Conservation (phyloP, 305 asterid species). For the Fraxinus latifolia region DNA sequence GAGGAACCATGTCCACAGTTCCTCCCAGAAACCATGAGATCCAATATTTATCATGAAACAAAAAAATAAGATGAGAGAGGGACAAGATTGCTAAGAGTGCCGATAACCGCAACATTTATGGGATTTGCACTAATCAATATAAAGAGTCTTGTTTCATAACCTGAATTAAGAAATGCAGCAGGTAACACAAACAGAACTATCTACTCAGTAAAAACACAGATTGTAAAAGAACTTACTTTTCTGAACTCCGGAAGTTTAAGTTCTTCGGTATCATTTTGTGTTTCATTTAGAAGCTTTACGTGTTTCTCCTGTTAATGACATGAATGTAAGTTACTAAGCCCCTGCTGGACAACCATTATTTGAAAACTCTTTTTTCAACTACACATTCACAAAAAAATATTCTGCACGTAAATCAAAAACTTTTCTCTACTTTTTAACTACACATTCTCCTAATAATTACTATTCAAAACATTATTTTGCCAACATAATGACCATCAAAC, state of each 20-base stretch:
- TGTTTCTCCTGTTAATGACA: slow-evolving; percentile 59
- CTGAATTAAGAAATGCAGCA: neutral
- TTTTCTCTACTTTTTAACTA: neutral
- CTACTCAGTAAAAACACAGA: slow-evolving; percentile 4
- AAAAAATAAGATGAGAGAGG: neutral
- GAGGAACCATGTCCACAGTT: neutral
- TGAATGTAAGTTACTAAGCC: slow-evolving; percentile 17
- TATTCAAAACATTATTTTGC: neutral
- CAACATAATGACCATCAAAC: neutral
- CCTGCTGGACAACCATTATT: neutral
- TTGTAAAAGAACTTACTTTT: slow-evolving; percentile 40
- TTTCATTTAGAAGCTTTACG: slow-evolving; percentile 48
- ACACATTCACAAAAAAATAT: neutral
- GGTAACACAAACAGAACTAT: slow-evolving; percentile 10
- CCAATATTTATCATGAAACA: neutral
- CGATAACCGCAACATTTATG: neutral
- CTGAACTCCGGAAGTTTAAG: slow-evolving; percentile 56
- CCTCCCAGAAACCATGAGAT: neutral
- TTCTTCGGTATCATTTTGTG: slow-evolving; percentile 45
- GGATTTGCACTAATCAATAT: neutral
- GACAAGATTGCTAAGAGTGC: neutral
- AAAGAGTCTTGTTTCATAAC: neutral
- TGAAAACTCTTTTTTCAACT: neutral
- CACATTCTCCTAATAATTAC: neutral
- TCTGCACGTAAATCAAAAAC: neutral